A percentile compares a stretch with the other conserved stretches of the same genome.
phyloP scores from a whole-genome alignment of 2,329 filamentous ascomycete species.

The Aspergillus glaucus region DNA sequence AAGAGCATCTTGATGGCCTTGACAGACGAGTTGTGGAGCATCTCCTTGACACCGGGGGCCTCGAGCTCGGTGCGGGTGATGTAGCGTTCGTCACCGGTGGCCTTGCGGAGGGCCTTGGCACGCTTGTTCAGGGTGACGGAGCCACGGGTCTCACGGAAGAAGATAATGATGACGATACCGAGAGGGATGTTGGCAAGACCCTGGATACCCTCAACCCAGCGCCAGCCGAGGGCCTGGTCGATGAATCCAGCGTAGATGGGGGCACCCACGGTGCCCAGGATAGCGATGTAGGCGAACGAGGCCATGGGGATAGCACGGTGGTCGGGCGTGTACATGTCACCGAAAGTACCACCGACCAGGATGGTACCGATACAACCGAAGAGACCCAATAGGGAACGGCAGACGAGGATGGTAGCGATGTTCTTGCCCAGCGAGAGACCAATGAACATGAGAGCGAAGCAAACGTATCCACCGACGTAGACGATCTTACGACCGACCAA shows the following conservation, averaged over 20 bases:
- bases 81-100: constrained; percentile 46
- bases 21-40: constrained; percentile 41
- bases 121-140: constrained; percentile 44
- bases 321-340: constrained; percentile 44
- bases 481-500: constrained; percentile 43
- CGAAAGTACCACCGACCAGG: constrained; percentile 46
- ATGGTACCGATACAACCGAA: constrained; percentile 48
- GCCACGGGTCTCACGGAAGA: constrained; percentile 44
- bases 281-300: constrained; percentile 45
- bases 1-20: constrained; percentile 47
- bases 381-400: constrained; percentile 43
- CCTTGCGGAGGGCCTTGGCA: constrained; percentile 42
- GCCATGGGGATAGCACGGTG: constrained; percentile 44
- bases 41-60: constrained; percentile 41
- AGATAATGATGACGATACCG: constrained; percentile 38
- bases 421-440: constrained; percentile 44
- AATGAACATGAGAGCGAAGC: constrained; percentile 45
- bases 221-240: constrained; percentile 47
- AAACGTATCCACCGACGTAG: constrained; percentile 42
- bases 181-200: constrained; percentile 48
- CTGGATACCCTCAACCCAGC: constrained; percentile 50
- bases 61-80: constrained; percentile 48
- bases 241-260: constrained; percentile 52
- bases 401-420: constrained; percentile 44
- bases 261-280: constrained; percentile 48